phyloP scores from a whole-genome alignment of 78 protist genomes.

The Salpingoeca rosetta region DNA sequence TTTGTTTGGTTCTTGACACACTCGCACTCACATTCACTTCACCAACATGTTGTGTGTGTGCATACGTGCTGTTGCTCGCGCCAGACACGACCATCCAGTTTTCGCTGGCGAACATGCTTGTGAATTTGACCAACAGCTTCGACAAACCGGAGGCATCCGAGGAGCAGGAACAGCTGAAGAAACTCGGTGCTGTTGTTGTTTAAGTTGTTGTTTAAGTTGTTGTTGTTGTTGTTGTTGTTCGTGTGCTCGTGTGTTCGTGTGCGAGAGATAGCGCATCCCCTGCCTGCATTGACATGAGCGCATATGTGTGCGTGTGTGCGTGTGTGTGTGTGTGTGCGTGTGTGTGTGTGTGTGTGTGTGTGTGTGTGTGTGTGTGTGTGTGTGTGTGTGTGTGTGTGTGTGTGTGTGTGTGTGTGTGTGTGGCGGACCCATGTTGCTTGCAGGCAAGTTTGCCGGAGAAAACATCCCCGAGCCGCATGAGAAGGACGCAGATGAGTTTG shows the following conservation, averaged over 20 bases:
- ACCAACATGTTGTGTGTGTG: too few species aligned
- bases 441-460: neutral
- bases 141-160: neutral
- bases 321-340: too few species aligned
- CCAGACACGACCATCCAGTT: neutral
- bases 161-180: neutral
- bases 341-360: too few species aligned
- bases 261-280: neutral
- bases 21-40: too few species aligned
- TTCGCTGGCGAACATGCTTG: neutral
- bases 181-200: too few species aligned
- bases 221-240: too few species aligned
- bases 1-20: too few species aligned
- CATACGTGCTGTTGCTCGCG: neutral
- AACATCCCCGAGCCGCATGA: neutral
- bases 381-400: neutral
- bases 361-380: too few species aligned
- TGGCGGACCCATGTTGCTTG: neutral
- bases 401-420: neutral
- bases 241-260: neutral
- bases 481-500: slow-evolving; percentile 6
- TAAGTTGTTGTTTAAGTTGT: too few species aligned
- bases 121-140: neutral
- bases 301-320: too few species aligned
- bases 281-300: too few species aligned